phyloP scores from a whole-genome alignment of 2,329 filamentous ascomycete genomes.

The Exophiala calicioides region DNA sequence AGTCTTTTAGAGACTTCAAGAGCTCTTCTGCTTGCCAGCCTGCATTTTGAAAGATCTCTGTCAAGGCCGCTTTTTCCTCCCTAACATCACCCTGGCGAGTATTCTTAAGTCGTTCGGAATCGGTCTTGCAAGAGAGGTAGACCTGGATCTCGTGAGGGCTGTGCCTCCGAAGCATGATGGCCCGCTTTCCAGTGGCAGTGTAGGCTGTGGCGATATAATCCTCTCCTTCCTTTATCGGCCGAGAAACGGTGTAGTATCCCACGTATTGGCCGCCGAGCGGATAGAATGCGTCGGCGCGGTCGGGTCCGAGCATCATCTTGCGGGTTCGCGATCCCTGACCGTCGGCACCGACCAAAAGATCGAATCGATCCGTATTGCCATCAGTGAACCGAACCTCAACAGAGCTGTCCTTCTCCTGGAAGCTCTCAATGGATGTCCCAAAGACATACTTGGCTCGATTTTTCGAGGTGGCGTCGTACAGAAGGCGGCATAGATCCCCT shows the following conservation, averaged over 20 bases:
- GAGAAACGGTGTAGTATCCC: slow-evolving; percentile 42
- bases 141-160: slow-evolving; percentile 41
- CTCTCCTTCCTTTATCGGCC: slow-evolving; percentile 35
- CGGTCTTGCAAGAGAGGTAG: slow-evolving; percentile 39
- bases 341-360: slow-evolving; percentile 37
- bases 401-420: slow-evolving; percentile 29
- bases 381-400: slow-evolving; percentile 33
- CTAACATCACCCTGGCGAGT: slow-evolving; percentile 36
- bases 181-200: slow-evolving; percentile 39
- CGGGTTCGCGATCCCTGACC: slow-evolving; percentile 33
- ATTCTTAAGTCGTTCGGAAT: slow-evolving; percentile 33
- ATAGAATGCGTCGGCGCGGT: slow-evolving; percentile 30
- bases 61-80: slow-evolving; percentile 44
- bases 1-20: slow-evolving; percentile 42
- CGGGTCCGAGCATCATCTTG: slow-evolving; percentile 29
- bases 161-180: slow-evolving; percentile 46
- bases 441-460: slow-evolving; percentile 36
- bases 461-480: slow-evolving; percentile 41
- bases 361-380: slow-evolving; percentile 29
- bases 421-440: slow-evolving; percentile 33
- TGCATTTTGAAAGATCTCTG: slow-evolving; percentile 43
- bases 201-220: slow-evolving; percentile 42
- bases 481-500: slow-evolving; percentile 50
- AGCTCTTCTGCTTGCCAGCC: slow-evolving; percentile 51
- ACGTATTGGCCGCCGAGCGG: slow-evolving; percentile 33